A percentile compares a stretch with the other conserved stretches of the same genome.
Conservation (phyloP, 2,329 filamentous ascomycete species). For the Diaporthe capsici region DNA sequence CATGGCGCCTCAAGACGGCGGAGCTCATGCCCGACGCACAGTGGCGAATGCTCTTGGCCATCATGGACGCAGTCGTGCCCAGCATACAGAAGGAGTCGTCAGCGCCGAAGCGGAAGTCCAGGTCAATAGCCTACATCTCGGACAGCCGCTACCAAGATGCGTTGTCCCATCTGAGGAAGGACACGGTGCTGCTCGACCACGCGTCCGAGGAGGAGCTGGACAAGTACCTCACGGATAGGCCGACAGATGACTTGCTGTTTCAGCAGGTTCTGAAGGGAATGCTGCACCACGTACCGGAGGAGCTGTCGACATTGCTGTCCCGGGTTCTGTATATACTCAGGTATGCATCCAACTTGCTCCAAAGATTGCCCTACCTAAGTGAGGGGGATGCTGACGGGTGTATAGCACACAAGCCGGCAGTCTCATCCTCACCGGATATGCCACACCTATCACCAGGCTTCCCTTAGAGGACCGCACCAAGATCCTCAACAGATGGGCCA, state of each 20-base stretch:
- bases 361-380: neutral
- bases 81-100: conserved; percentile 42
- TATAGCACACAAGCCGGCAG: conserved; percentile 33
- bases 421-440: conserved; percentile 36
- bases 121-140: conserved; percentile 41
- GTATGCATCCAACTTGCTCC: neutral
- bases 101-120: conserved; percentile 27
- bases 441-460: conserved; percentile 38
- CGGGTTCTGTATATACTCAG: conserved; percentile 43
- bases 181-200: conserved; percentile 33
- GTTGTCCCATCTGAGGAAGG: conserved; percentile 24
- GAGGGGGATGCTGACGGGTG: neutral
- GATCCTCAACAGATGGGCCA: conserved; percentile 62
- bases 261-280: conserved; percentile 43
- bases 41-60: conserved; percentile 46
- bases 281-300: conserved; percentile 42
- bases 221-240: conserved; percentile 46
- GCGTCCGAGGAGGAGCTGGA: conserved; percentile 41
- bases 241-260: conserved; percentile 43
- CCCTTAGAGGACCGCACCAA: conserved; percentile 37
- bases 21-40: conserved; percentile 41
- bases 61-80: conserved; percentile 46
- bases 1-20: conserved; percentile 43
- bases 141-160: conserved; percentile 40
- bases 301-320: conserved; percentile 38